These are phyloP conservation scores for Pythium folliculosum DNA, from an alignment of 352 stramenopile species.

Conservation along the genomic window DNA sequence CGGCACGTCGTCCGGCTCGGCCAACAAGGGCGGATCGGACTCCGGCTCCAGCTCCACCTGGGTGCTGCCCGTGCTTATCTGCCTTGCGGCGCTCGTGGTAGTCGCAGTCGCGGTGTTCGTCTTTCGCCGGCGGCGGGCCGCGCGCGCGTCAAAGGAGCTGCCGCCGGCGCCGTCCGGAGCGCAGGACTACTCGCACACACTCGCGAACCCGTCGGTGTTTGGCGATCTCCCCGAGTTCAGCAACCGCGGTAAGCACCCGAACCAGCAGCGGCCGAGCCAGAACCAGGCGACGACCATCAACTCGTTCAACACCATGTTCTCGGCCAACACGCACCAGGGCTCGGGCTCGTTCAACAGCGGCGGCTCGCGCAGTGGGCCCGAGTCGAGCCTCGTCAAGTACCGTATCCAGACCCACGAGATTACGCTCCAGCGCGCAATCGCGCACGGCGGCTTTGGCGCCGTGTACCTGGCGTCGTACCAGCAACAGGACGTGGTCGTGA, in stretches of 20 bases:
- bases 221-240: constrained; percentile 35
- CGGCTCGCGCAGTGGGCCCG: constrained; percentile 29
- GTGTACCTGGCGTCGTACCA: constrained; percentile 73
- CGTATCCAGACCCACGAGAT: constrained; percentile 70
- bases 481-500: constrained; percentile 63
- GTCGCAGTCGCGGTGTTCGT: constrained; percentile 51
- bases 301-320: constrained; percentile 36
- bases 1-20: constrained; percentile 13
- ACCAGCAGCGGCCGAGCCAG: constrained; percentile 18
- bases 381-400: constrained; percentile 74
- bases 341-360: constrained; percentile 62
- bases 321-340: constrained; percentile 32
- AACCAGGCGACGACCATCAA: constrained; percentile 48
- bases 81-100: constrained; percentile 39
- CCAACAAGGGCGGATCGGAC: neutral
- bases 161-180: neutral
- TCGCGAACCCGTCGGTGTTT: constrained; percentile 50
- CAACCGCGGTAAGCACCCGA: constrained; percentile 12
- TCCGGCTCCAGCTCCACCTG: constrained; percentile 32
- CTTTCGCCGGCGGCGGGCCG: constrained; percentile 36
- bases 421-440: constrained; percentile 58
- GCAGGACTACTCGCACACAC: constrained; percentile 19
- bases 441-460: constrained; percentile 75
- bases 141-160: constrained; percentile 17
- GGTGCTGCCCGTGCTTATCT: constrained; percentile 56